A percentile compares a stretch with the other conserved stretches of the same genome.
Conservation (phyloP, 2,329 filamentous ascomycete species). For the Penicillium griseofulvum region DNA sequence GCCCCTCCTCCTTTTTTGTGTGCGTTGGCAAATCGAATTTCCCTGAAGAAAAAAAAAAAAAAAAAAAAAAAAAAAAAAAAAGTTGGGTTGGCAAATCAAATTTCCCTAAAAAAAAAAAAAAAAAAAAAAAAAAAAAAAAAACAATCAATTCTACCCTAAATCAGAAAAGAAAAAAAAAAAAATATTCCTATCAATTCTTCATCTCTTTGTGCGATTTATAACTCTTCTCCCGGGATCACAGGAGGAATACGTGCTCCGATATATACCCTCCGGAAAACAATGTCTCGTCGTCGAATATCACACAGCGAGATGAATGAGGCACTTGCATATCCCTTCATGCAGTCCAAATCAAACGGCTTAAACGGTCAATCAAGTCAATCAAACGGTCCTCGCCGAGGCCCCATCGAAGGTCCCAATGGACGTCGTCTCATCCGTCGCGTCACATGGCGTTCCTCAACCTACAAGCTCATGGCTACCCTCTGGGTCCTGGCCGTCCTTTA, state of each 20-base stretch:
- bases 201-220: background rate
- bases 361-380: conserved; percentile 12
- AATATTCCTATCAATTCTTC: background rate
- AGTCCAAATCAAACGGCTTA: conserved; percentile 15
- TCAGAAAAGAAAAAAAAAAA: background rate
- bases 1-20: conserved; percentile 15
- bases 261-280: conserved; percentile 11
- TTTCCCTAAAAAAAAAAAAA: conserved; percentile 6
- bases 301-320: conserved; percentile 40
- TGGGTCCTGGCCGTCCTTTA: conserved; percentile 42
- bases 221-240: conserved; percentile 3
- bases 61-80: background rate
- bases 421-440: conserved; percentile 40
- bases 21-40: conserved; percentile 6
- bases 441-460: conserved; percentile 44
- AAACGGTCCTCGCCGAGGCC: conserved; percentile 36
- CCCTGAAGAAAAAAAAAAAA: conserved; percentile 9
- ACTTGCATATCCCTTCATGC: conserved; percentile 35
- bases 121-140: conserved; percentile 1
- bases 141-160: background rate
- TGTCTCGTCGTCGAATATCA: conserved; percentile 40
- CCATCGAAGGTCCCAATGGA: conserved; percentile 42
- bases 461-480: conserved; percentile 42
- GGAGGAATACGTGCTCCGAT: background rate
- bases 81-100: conserved; percentile 4